Conservation (phyloP, 1,139 yeast species). For the Pichiaceae sp. region DNA sequence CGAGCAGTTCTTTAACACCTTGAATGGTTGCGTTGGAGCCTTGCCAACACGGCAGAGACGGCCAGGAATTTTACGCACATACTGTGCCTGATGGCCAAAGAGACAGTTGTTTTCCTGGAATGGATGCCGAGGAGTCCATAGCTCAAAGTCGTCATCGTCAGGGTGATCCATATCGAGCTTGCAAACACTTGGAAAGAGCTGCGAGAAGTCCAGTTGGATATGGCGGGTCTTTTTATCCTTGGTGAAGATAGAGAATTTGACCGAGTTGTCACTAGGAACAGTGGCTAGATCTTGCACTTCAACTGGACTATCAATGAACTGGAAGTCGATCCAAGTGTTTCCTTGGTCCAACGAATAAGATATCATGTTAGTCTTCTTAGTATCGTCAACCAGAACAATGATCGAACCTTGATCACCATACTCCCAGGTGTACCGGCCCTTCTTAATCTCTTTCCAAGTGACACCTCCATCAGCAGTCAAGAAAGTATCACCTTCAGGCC, state of each 20-base stretch:
- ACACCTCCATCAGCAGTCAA: conserved; percentile 86
- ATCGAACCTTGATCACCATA: conserved; percentile 93
- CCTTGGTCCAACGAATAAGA: conserved; percentile 78
- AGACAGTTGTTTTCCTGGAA: conserved; percentile 54
- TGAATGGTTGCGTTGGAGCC: conserved; percentile 54
- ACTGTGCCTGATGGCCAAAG: conserved; percentile 81
- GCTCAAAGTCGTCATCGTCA: conserved; percentile 66
- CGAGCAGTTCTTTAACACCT: conserved; percentile 57
- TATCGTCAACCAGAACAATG: conserved; percentile 58
- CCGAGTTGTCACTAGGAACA: conserved; percentile 81
- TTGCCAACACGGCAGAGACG: conserved; percentile 74
- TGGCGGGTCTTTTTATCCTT: conserved; percentile 34
- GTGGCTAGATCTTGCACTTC: conserved; percentile 71
- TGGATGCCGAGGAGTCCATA: conserved; percentile 76
- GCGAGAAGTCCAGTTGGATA: conserved; percentile 62
- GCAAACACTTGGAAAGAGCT: conserved; percentile 62
- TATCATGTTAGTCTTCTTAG: conserved; percentile 48
- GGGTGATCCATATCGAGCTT: conserved; percentile 52
- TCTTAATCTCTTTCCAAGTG: conserved; percentile 72
- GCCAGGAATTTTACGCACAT: conserved; percentile 61
- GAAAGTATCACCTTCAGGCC: conserved; percentile 46
- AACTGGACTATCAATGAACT: conserved; percentile 53
- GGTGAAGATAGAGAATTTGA: conserved; percentile 54
- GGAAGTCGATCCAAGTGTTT: conserved; percentile 56
- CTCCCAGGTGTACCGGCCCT: conserved; percentile 86